Evolutionary conservation across 192 early-diverging fungal genomes (phyloP).

Genomic region (Diversispora epigaea): DNA sequence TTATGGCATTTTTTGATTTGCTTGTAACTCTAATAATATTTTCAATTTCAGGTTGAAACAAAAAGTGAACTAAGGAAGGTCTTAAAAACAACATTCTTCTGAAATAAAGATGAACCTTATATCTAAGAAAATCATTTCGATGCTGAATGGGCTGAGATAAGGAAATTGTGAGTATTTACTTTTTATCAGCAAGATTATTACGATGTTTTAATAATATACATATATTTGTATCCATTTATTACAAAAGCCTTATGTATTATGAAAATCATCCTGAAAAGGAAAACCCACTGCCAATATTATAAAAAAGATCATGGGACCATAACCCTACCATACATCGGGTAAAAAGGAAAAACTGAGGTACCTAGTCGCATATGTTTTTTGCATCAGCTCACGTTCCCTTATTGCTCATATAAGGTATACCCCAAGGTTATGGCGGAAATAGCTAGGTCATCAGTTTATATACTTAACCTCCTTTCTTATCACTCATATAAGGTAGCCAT

Average conservation of each 20-base stretch:
- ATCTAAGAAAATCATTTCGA: conserved; percentile 28
- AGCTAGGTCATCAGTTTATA: no score
- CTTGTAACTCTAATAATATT: conserved; percentile 30
- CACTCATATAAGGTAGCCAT: no score
- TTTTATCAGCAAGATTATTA: conserved; percentile 30
- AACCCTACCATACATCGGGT: no score
- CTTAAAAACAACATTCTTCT: conserved; percentile 29
- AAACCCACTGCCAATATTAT: no score
- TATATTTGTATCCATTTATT: conserved; percentile 25
- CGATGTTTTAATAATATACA: conserved; percentile 31
- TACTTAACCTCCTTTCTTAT: no score
- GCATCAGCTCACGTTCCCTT: no score
- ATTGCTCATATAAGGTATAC: no score
- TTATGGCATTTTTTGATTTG: conserved; percentile 29
- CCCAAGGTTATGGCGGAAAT: no score
- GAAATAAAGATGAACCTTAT: conserved; percentile 29
- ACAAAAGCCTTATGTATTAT: conserved; percentile 32
- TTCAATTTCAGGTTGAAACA: conserved; percentile 33
- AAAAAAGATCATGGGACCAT: no score
- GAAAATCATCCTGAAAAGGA: conserved; percentile 32
- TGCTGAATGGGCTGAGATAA: conserved; percentile 34
- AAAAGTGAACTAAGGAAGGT: conserved; percentile 22
- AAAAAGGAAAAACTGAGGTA: no score
- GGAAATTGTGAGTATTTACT: conserved; percentile 32
- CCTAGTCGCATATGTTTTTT: no score